Evolutionary conservation across 2,329 filamentous ascomycete genomes (phyloP), one percentile per base, ranked within the genome.

Genomic region (Lecanicillium sp.): DNA sequence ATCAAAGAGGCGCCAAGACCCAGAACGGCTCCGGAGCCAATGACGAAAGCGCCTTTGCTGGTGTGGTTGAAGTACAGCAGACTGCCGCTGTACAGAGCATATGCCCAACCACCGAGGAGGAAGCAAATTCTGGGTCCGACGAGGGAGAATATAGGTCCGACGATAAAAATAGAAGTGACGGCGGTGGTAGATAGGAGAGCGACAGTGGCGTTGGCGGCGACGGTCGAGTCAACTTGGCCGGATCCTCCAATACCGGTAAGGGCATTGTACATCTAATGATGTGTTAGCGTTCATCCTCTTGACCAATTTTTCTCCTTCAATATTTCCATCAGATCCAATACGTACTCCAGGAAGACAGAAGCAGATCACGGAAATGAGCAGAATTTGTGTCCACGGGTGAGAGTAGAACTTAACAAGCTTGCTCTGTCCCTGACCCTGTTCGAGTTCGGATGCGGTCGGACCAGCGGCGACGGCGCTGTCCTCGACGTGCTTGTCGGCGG

Each of bases 351-450:
- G 71, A 27, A 69, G 65, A 46, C 71, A 74, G 54, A 74, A 73
- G 53, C 69, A 74, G 44, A 75, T 73, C 42, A 74, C 62, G 56
- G 68, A 70, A 49, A 74, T 73, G 42, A 74, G 60, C 2, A 70
- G 21, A 40, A 74, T 71, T 55, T 75, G 71, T 35, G 68, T 68
- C 71, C 71, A 75, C 12, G 68, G 66, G 51, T 73, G 60, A 6
- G 65, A 60, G 54, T 70, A 72, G 43, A 71, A 49, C 30, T 55
- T 51, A 36, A 55, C 52, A 9, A 57, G 44, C 48, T 54, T 51
- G 12, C 54, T 59, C 37, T 48, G 53, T 23, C 40, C 30, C 21
- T 35, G 45, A 6, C 51, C 42, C n/a, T 33, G 36, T 24, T 49
- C 48, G n/a, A 41, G 29, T 12, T 42, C 36, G 11, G 49, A 30